A percentile compares a stretch with the other conserved stretches of the same genome.
These are phyloP conservation scores for Oryza meridionalis DNA, from an alignment of 176 grass and related monocot genomes.

Conservation along the genomic window DNA sequence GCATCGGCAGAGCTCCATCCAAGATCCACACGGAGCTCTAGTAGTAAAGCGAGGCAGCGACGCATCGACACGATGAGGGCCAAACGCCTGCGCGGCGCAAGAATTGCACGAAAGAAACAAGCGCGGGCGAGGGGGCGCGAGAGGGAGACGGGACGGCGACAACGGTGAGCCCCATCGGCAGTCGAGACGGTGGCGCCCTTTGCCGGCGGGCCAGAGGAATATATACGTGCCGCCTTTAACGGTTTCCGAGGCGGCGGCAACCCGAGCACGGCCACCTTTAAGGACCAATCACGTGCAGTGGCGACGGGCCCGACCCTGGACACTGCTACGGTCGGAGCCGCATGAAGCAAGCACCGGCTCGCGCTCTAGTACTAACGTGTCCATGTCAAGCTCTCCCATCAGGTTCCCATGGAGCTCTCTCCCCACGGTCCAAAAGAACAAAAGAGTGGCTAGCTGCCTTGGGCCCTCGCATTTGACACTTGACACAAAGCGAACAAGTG, in stretches of 20 bases:
- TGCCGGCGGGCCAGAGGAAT: constrained; percentile 30
- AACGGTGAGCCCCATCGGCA: constrained; percentile 1
- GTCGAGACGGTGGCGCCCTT: neutral
- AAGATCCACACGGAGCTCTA: neutral
- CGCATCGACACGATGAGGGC: neutral
- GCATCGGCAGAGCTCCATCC: neutral
- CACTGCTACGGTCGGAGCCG: constrained; percentile 7
- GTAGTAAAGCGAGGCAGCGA: neutral
- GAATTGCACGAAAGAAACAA: neutral
- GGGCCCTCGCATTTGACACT: constrained; percentile 35
- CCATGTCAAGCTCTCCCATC: constrained; percentile 27
- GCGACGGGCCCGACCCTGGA: constrained; percentile 36
- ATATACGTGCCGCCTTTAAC: constrained; percentile 45
- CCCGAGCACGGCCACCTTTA: constrained; percentile 50
- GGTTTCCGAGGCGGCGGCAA: constrained; percentile 59
- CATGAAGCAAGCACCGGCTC: constrained; percentile 2
- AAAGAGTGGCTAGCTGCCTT: constrained; percentile 12
- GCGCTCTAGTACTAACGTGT: neutral
- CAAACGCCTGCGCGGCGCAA: neutral
- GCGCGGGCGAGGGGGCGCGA: neutral
- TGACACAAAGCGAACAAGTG: constrained; percentile 41
- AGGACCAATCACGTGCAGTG: constrained; percentile 73
- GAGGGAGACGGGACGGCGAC: neutral
- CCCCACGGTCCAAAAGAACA: constrained; percentile 44
- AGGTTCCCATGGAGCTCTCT: constrained; percentile 30